A percentile compares a stretch with the other conserved stretches of the same genome.
Evolutionary conservation across 73 alveolate species (phyloP).

Genomic region (Halteria grandinella): DNA sequence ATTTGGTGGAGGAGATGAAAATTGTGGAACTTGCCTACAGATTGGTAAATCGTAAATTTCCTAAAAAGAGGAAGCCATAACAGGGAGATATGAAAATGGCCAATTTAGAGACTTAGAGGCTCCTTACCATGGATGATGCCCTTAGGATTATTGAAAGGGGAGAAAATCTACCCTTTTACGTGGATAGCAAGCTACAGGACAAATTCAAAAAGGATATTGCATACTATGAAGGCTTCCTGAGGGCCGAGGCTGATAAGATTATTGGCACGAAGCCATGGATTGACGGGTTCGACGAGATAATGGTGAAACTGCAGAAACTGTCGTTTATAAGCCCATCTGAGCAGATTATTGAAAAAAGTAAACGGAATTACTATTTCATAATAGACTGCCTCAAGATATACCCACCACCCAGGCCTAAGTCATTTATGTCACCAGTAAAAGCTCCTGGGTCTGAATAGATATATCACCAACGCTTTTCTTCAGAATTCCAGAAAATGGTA

Average conservation of each 20-base stretch:
- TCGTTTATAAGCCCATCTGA: conserved; percentile 12
- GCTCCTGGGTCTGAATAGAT: too few relatives aligned
- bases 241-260: neutral
- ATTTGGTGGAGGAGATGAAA: neutral
- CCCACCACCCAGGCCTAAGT: neutral
- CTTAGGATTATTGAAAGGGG: neutral
- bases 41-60: too few relatives aligned
- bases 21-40: too few relatives aligned
- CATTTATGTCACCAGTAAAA: too few relatives aligned
- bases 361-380: conserved; percentile 14
- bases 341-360: conserved; percentile 1
- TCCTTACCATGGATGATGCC: too few relatives aligned
- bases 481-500: neutral
- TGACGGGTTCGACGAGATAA: neutral
- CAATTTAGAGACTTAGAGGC: too few relatives aligned
- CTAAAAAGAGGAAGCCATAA: too few relatives aligned
- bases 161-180: neutral
- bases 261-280: neutral
- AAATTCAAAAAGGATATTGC: neutral
- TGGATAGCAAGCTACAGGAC: neutral
- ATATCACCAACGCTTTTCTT: conserved; percentile 1
- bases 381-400: neutral
- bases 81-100: too few relatives aligned
- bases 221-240: neutral
- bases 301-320: neutral